Evolutionary conservation across 495 filamentous ascomycete genomes (phyloP), one percentile per base, ranked within the genome.

Genomic region (Penicillium verhagenii): DNA sequence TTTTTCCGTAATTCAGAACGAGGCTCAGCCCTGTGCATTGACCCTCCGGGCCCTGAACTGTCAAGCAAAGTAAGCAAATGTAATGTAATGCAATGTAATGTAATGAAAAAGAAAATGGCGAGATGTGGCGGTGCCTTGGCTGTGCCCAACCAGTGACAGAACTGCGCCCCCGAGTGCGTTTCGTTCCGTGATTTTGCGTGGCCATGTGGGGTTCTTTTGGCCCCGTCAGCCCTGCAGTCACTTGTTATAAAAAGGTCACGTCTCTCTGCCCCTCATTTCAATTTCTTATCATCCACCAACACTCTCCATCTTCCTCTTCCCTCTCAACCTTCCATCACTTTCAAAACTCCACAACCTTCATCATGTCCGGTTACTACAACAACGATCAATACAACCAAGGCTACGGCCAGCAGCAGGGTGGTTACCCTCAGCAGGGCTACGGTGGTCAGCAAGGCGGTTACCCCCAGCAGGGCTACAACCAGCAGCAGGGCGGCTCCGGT

Each of bases 341-440:
- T 23, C 46, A 48, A n/a, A n/a, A n/a, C n/a, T n/a, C 25, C 33
- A 33, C 28, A 35, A 11, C 14, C 26, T 21, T 25, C 7, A 54
- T 46, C 47, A 78, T 78, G 75, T 78, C 75, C 55, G 75, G 70
- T 47, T 70, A 77, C 70, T 61, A 72, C 26, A 14, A 53, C 50
- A 44, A 53, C 50, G 19, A 52, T 45, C 64, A 74, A n/a, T 66
- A 75, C 65, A 69, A 72, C 65, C 68, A 75, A 44, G 55, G 60
- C 56, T 66, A 72, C 60, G 54, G 54, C 55, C 23, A 50, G 19
- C 62, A 73, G 50, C 61, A 71, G 58, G 60, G 63, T 37, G 63
- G 63, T 29, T 66, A 71, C 58, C 51, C 48, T 20, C 61, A 50
- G 9, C 61, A 68, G 46, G 69, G 69, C 13, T 72, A 71, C 56